phyloP scores from a whole-genome alignment of 2,329 filamentous ascomycete species.

The Claviceps digitariae region DNA sequence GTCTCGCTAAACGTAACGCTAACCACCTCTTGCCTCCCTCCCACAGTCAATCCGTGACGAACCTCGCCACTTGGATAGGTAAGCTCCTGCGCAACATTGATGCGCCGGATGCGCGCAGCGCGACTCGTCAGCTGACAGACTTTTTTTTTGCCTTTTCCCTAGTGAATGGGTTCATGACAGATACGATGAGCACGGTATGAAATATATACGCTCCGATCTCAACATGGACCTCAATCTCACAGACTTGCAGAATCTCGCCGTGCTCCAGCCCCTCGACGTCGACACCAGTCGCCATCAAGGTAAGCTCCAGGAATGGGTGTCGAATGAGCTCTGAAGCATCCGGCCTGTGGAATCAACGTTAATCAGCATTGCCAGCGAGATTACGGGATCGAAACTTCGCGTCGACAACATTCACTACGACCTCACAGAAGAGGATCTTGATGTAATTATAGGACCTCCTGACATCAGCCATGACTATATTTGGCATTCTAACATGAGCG shows the following conservation, averaged over 20 bases:
- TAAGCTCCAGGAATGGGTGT: slow-evolving; percentile 10
- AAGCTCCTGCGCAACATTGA: slow-evolving; percentile 16
- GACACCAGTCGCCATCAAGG: slow-evolving; percentile 30
- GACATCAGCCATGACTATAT: not conserved
- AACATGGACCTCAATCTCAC: slow-evolving; percentile 9
- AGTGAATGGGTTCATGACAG: slow-evolving; percentile 94
- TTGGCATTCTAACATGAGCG: slow-evolving; percentile 12
- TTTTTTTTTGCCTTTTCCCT: not conserved
- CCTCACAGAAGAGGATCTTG: slow-evolving; percentile 68
- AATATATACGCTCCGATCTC: not conserved
- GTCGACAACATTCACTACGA: slow-evolving; percentile 92
- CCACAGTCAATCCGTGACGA: slow-evolving; percentile 50
- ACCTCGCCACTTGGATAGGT: slow-evolving; percentile 58
- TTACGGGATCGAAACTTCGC: slow-evolving; percentile 55
- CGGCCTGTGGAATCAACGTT: not conserved
- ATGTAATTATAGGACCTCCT: slow-evolving; percentile 33
- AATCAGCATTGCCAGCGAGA: slow-evolving; percentile 25
- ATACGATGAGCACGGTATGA: slow-evolving; percentile 59
- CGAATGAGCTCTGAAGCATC: not conserved
- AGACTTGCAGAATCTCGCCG: slow-evolving; percentile 23
- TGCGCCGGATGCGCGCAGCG: slow-evolving; percentile 2
- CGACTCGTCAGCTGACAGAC: slow-evolving; percentile 11
- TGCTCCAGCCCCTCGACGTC: slow-evolving; percentile 27
- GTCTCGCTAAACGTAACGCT: slow-evolving; percentile 20
- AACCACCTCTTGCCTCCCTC: slow-evolving; percentile 19